Evolutionary conservation across 1,284 basidiomycete species (phyloP).

Genomic region (Neonothopanus nambi): DNA sequence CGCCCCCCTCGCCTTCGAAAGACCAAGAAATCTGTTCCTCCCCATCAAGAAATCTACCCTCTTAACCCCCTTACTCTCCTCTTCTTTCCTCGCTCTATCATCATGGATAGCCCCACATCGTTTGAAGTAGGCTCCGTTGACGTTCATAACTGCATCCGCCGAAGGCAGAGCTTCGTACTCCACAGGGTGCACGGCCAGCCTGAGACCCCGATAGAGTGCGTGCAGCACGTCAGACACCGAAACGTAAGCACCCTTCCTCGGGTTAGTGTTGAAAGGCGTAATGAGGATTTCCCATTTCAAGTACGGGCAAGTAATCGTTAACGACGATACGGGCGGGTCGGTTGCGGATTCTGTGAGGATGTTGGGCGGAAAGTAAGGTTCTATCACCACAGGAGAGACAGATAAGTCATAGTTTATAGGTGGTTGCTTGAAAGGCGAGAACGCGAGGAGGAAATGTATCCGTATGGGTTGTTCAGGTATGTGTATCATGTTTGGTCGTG

Average conservation of each 20-base stretch:
- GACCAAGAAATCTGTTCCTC: conserved; percentile 28
- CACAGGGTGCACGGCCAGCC: conserved; percentile 15
- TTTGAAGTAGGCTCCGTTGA: conserved; percentile 27
- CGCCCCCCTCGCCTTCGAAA: conserved; percentile 17
- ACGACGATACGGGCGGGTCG: conserved; percentile 27
- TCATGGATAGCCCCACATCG: conserved; percentile 26
- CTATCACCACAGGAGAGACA: conserved; percentile 28
- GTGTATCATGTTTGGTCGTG: conserved; percentile 7
- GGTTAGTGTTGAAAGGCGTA: conserved; percentile 6
- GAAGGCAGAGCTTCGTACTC: conserved; percentile 26
- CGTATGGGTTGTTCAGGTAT: conserved; percentile 27
- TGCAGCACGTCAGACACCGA: conserved; percentile 28
- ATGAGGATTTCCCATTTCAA: conserved; percentile 27
- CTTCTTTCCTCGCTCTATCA: conserved; percentile 19
- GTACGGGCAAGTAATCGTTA: conserved; percentile 28
- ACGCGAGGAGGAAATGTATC: conserved; percentile 46
- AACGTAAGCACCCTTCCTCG: conserved; percentile 24
- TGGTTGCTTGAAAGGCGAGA: conserved; percentile 34
- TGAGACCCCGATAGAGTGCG: conserved; percentile 24
- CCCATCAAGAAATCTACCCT: conserved; percentile 32
- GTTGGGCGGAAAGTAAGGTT: conserved; percentile 20
- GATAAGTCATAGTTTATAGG: conserved; percentile 38
- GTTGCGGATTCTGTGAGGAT: conserved; percentile 32
- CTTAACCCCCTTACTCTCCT: conserved; percentile 31
- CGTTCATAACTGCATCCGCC: conserved; percentile 20